Percentiles rank a stretch among this genome's conserved stretches.
phyloP scores from a whole-genome alignment of 2,329 filamentous ascomycete genomes.

The Epichloe baconii region DNA sequence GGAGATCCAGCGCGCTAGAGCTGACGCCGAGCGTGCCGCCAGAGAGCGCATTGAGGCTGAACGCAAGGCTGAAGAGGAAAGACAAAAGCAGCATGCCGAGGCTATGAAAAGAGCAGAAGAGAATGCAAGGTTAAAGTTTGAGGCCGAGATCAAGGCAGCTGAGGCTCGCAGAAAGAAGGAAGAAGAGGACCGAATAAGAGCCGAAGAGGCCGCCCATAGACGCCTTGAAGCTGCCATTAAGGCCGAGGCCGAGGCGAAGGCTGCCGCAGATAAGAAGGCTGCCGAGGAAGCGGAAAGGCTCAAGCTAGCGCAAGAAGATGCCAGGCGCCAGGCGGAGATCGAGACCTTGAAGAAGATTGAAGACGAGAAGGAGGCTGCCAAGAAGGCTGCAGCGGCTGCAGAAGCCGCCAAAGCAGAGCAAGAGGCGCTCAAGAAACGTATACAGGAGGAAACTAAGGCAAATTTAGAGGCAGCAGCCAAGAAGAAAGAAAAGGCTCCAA shows the following conservation, averaged over 20 bases:
- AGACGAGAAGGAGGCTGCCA: slow-evolving; percentile 28
- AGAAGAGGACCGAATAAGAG: slow-evolving; percentile 25
- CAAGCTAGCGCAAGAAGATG: slow-evolving; percentile 25
- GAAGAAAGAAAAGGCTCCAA: slow-evolving; percentile 54
- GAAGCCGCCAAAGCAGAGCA: slow-evolving; percentile 39
- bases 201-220: slow-evolving; percentile 33
- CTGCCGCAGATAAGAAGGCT: slow-evolving; percentile 25
- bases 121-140: slow-evolving; percentile 24
- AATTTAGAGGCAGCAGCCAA: slow-evolving; percentile 34
- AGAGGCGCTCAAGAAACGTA: slow-evolving; percentile 48
- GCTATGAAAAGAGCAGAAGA: slow-evolving; percentile 23
- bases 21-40: slow-evolving; percentile 32
- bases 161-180: slow-evolving; percentile 29
- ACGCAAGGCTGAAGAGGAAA: slow-evolving; percentile 32
- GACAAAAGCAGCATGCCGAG: slow-evolving; percentile 22
- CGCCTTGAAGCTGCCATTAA: slow-evolving; percentile 29
- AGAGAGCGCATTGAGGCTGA: slow-evolving; percentile 31
- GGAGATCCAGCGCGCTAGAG: slow-evolving; percentile 33
- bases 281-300: slow-evolving; percentile 31
- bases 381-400: slow-evolving; percentile 25
- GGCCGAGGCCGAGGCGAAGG: slow-evolving; percentile 28
- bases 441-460: slow-evolving; percentile 41
- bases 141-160: slow-evolving; percentile 28
- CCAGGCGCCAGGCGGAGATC: slow-evolving; percentile 24
- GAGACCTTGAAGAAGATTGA: slow-evolving; percentile 27